Evolutionary conservation across 306 rosid genomes (phyloP), one percentile per base, ranked within the genome.

Genomic region (Medicago truncatula): DNA sequence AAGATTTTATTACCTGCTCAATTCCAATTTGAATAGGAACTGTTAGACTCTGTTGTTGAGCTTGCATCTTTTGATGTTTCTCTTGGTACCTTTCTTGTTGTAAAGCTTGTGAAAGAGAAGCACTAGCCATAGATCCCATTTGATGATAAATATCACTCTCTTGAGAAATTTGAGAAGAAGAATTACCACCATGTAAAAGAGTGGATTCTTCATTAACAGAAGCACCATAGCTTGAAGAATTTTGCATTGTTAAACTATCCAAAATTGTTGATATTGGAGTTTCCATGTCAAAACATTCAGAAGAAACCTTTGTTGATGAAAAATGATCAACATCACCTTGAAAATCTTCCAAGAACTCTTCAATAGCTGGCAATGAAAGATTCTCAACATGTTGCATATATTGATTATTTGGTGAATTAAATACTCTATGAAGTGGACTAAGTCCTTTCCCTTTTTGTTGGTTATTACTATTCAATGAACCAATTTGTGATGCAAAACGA

Each of bases 391-490:
- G 73, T 62, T 91, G 89, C 86, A 89, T 86, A 39, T 86, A 87
- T 31, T 90, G 96, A 53, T 88, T 90, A 31, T 87, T 88, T 9
- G 92, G 91, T 6, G 93, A 91, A 84, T 82, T 93, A 54, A 85
- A 91, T 0, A 91, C 95, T 86, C 76, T 88, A 7, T 90, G 96
- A 18, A 94, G 96, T 4, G 98, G 97, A 54, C 98, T 94, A 1
- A 86, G 84, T 70, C 98, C 94, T 71, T 91, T 93, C 47, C 96
- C 92, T 85, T 89, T 93, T n/a, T 71, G 71, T 18, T 20, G 61
- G 20, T 56, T 53, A 57, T 53, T 56, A 40, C 82, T 84, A 43
- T 56, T 56, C 20, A 85, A 87, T 58, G 96, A 79, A 64, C 98
- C 97, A 9, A 84, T 47, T 0, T 80, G 89, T 2, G 92, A 79